phyloP scores from a whole-genome alignment of 192 early-diverging fungal genomes.

The Chytriomyces hyalinus region DNA sequence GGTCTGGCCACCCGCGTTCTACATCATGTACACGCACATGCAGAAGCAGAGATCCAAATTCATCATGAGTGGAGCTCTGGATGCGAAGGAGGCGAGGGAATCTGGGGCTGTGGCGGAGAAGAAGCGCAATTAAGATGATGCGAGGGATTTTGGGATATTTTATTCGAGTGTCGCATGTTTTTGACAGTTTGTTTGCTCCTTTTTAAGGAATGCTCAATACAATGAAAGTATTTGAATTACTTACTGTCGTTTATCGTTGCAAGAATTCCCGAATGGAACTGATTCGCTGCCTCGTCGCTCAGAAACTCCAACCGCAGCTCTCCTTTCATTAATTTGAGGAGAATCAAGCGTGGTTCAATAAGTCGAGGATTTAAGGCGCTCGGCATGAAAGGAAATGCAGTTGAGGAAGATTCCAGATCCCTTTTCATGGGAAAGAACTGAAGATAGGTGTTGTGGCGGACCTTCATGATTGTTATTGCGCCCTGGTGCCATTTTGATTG shows the following conservation, averaged over 20 bases:
- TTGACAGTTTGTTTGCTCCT: no score
- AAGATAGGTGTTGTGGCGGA: no score
- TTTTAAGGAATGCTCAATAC: no score
- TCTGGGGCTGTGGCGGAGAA: slow-evolving; percentile 4
- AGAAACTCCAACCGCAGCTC: not conserved
- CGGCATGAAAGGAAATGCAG: not conserved
- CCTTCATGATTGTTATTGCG: no score
- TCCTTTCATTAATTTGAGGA: not conserved
- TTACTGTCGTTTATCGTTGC: not conserved
- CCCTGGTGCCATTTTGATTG: no score
- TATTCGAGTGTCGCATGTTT: no score
- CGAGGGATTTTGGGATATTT: no score
- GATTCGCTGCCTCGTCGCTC: not conserved
- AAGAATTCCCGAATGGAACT: not conserved
- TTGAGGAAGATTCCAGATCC: no score
- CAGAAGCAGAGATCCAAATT: slow-evolving; percentile 83
- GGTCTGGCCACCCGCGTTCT: slow-evolving; percentile 80
- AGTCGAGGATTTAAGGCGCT: no score
- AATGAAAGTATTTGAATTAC: not conserved
- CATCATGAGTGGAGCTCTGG: slow-evolving; percentile 42
- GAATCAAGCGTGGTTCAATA: not conserved
- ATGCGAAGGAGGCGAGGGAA: slow-evolving; percentile 29
- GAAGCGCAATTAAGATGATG: not conserved
- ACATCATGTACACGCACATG: slow-evolving; percentile 91
- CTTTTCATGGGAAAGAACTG: no score